Conservation (phyloP, 2,329 filamentous ascomycete species). For the Rosellinia necatrix region DNA sequence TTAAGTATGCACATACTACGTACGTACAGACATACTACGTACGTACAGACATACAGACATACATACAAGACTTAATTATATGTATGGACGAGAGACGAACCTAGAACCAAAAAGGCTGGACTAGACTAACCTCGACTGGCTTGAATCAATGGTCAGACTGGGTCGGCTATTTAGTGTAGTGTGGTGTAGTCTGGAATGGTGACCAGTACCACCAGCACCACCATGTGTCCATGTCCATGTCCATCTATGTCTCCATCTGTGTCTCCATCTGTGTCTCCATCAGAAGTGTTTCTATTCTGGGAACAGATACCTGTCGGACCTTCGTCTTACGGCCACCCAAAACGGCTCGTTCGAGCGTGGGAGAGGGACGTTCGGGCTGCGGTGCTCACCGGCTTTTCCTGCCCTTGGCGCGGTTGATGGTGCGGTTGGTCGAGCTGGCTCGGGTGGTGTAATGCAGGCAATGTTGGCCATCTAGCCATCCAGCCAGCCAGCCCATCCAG, state of each 20-base stretch:
- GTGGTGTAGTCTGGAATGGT: slow-evolving; percentile 17
- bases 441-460: slow-evolving; percentile 17
- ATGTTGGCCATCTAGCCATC: slow-evolving; percentile 25
- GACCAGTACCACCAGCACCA: not conserved
- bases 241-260: too few species aligned
- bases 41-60: too few species aligned
- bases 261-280: too few species aligned
- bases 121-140: not conserved
- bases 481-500: too few species aligned
- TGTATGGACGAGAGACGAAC: too few species aligned
- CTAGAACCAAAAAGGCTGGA: too few species aligned
- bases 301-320: slow-evolving; percentile 21
- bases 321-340: slow-evolving; percentile 19
- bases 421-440: not conserved
- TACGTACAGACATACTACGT: too few species aligned
- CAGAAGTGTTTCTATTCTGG: slow-evolving; percentile 27
- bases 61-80: too few species aligned
- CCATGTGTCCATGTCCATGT: too few species aligned
- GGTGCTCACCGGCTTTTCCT: slow-evolving; percentile 7
- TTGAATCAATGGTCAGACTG: not conserved
- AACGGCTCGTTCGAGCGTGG: slow-evolving; percentile 12
- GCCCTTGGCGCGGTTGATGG: slow-evolving; percentile 8
- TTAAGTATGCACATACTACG: too few species aligned
- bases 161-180: slow-evolving; percentile 24
- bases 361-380: not conserved